These are phyloP conservation scores for Wallemia ichthyophaga DNA, from an alignment of 1,284 basidiomycete genomes.

Conservation along the genomic window DNA sequence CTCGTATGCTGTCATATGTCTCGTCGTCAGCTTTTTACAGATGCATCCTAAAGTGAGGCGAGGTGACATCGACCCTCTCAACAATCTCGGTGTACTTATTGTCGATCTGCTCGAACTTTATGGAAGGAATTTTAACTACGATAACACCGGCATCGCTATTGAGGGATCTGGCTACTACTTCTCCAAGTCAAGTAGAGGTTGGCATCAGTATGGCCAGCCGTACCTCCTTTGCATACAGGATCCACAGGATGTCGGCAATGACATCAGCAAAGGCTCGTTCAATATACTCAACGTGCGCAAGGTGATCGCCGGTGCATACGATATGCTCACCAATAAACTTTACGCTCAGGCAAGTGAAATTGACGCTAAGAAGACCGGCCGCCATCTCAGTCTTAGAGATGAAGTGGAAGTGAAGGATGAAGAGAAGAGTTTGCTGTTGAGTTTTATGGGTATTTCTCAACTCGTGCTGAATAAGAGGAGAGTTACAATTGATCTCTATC, in stretches of 20 bases:
- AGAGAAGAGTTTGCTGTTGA: conserved; percentile 46
- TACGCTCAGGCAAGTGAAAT: conserved; percentile 30
- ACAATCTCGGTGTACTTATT: conserved; percentile 67
- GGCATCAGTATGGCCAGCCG: conserved; percentile 24
- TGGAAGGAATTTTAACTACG: conserved; percentile 69
- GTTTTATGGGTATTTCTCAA: conserved; percentile 34
- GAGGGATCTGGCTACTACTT: conserved; percentile 59
- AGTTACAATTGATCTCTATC: background rate
- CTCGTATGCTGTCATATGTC: conserved; percentile 74
- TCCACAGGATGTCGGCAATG: conserved; percentile 65
- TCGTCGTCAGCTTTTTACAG: conserved; percentile 63
- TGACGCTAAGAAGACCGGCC: conserved; percentile 23
- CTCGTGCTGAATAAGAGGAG: background rate
- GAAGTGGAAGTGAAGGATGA: conserved; percentile 21
- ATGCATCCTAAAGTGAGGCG: conserved; percentile 81
- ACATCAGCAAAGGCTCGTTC: conserved; percentile 68
- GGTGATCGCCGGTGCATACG: conserved; percentile 58
- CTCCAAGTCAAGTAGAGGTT: conserved; percentile 44
- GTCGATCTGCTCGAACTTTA: conserved; percentile 95
- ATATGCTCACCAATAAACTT: conserved; percentile 40
- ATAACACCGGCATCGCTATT: conserved; percentile 66
- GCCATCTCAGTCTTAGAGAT: conserved; percentile 20
- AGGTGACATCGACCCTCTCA: conserved; percentile 54
- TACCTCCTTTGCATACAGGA: conserved; percentile 66
- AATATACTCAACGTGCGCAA: conserved; percentile 50